Percentiles rank a stretch among this genome's conserved stretches.
phyloP scores from a whole-genome alignment of 129 eudicot species.

The Artemisia tridentata region DNA sequence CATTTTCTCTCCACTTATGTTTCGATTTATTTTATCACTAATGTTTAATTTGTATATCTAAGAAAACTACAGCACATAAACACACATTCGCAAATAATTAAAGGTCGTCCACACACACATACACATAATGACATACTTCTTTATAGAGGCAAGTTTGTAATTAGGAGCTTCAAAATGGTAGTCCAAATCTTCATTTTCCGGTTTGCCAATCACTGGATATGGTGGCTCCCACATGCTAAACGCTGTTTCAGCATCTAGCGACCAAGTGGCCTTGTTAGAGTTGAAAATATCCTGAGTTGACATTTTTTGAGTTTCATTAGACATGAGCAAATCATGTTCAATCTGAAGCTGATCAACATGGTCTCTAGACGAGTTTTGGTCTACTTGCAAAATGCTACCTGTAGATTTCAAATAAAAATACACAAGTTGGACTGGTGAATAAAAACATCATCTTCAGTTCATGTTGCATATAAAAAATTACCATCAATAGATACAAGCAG shows the following conservation, averaged over 20 bases:
- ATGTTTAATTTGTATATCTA: background rate
- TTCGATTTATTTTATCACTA: background rate
- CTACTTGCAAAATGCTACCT: slow-evolving; percentile 11
- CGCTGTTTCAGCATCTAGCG: slow-evolving; percentile 1
- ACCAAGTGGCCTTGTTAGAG: slow-evolving; percentile 6
- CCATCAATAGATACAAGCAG: too few species aligned
- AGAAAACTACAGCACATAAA: background rate
- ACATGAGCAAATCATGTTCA: background rate
- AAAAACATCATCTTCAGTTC: background rate
- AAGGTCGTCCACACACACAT: background rate
- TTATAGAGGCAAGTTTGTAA: background rate
- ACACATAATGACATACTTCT: slow-evolving; percentile 21
- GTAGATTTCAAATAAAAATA: background rate
- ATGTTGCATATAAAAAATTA: too few species aligned
- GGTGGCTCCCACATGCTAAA: slow-evolving; percentile 17
- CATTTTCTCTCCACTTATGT: background rate
- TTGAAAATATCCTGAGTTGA: slow-evolving; percentile 5
- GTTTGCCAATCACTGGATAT: background rate
- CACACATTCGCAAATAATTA: background rate
- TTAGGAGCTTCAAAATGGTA: background rate
- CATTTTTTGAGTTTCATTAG: slow-evolving; percentile 1
- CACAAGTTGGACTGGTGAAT: background rate
- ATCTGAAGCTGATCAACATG: slow-evolving; percentile 7
- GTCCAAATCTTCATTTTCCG: background rate
- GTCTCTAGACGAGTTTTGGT: slow-evolving; percentile 6